Conservation (phyloP, 257 asterid species). For the Nicotiana otophora region DNA sequence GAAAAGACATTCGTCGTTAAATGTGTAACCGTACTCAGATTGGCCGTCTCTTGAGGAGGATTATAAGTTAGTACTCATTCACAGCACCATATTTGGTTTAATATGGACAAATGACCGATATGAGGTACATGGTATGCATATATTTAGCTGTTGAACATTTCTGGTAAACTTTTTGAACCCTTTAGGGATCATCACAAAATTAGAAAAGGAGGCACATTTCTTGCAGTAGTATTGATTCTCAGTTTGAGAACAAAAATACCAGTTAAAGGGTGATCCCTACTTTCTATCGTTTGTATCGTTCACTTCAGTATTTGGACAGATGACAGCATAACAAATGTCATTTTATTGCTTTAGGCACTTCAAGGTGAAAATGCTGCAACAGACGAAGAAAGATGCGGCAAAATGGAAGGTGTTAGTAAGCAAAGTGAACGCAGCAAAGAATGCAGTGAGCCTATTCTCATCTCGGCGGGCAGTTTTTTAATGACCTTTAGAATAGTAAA, state of each 20-base stretch:
- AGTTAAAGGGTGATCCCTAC: background rate
- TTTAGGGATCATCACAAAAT: background rate
- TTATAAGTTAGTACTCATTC: background rate
- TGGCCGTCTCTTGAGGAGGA: background rate
- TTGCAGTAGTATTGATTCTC: too few relatives aligned
- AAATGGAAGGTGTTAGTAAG: constrained; percentile 68
- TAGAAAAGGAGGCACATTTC: too few relatives aligned
- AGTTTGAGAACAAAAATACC: too few relatives aligned
- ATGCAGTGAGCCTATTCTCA: constrained; percentile 41
- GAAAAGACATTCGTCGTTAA: background rate
- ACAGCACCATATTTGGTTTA: background rate
- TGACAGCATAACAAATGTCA: background rate
- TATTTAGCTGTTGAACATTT: background rate
- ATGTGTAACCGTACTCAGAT: background rate
- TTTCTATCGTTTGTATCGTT: background rate
- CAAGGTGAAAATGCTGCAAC: constrained; percentile 68
- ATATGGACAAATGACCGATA: background rate
- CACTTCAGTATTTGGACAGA: background rate
- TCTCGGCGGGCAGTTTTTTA: constrained; percentile 27
- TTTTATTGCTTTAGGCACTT: constrained; percentile 50
- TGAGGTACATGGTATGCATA: background rate
- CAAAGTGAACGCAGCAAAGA: constrained; percentile 56
- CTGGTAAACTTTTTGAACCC: background rate
- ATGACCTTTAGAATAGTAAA: constrained; percentile 7
- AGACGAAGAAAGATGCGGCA: constrained; percentile 56